Evolutionary conservation across 2,329 filamentous ascomycete genomes (phyloP), one percentile per base, ranked within the genome.

Genomic region (Simplicillium sp.): DNA sequence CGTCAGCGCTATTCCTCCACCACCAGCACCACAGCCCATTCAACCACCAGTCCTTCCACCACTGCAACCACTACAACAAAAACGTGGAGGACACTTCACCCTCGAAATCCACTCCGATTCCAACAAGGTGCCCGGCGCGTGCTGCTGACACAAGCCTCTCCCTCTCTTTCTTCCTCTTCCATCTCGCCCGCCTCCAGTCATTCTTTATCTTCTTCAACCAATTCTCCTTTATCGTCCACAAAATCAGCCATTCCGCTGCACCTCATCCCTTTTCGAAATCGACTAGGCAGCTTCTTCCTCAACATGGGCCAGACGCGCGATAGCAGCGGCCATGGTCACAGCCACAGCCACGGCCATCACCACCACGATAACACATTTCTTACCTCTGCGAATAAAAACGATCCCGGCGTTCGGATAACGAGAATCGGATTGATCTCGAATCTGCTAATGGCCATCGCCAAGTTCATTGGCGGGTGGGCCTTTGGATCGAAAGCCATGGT

Each of bases 401-500:
- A 75, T 50, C 84, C 82, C 38, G 77, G 79, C 0, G 82, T 84
- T 42, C 54, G 74, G 33, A 71, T 85, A 44, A 74, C 69, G 16
- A 75, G 75, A 1, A 73, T 80, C 48, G 72, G 71, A 34, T 60
- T 68, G 34, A 51, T 97, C 53, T 87, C 89, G 51, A 98, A 98
- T 61, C 70, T 97, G 40, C 82, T 81, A 56, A 97, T 98, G 89
- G 92, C 90, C 38, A 71, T 97, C 52, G 85, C 80, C 50, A 98
- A 98, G 62, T 92, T 90, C 34, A 70, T 89, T 20, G 92, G 92
- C 44, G 92, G 92, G 51, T 95, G 92, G 67, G 70, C 83, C 50
- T 97, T 98, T 71, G 89, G 96, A 62, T 96, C 89, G 35, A 88
- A 96, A 65, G 83, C 87, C 44, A 84, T 95, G 71, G 71, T 89